Conservation (phyloP, 441 rosid genomes). For the Croton laevigatus region DNA sequence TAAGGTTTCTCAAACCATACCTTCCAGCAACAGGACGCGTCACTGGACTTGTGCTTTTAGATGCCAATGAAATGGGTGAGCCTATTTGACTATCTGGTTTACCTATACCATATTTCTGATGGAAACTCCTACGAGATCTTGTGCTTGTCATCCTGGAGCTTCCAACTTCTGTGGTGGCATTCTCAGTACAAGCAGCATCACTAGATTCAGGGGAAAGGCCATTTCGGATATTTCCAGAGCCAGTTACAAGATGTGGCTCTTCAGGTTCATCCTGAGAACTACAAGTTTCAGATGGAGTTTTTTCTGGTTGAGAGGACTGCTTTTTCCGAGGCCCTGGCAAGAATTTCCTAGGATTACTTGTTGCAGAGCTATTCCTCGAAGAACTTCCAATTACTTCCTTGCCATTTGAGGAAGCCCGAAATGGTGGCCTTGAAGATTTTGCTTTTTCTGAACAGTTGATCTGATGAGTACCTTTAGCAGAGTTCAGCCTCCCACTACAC, state of each 20-base stretch:
- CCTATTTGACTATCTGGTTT: constrained; percentile 36
- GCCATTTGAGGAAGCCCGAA: constrained; percentile 46
- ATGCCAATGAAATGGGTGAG: constrained; percentile 38
- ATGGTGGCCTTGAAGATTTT: constrained; percentile 51
- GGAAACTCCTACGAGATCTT: constrained; percentile 40
- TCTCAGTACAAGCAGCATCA: constrained; percentile 32
- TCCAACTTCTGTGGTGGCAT: constrained; percentile 35
- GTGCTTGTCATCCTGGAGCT: constrained; percentile 52
- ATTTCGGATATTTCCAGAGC: constrained; percentile 44
- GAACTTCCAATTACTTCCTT: constrained; percentile 73
- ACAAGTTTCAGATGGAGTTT: constrained; percentile 67
- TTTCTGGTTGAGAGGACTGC: constrained; percentile 37
- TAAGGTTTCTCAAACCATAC: constrained; percentile 51
- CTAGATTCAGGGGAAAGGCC: constrained; percentile 32
- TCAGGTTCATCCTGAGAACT: constrained; percentile 54
- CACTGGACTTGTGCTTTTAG: constrained; percentile 43
- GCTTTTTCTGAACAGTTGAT: constrained; percentile 47
- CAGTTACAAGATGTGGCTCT: constrained; percentile 31
- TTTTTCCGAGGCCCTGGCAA: constrained; percentile 45
- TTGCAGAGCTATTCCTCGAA: constrained; percentile 44
- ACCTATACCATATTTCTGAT: constrained; percentile 44
- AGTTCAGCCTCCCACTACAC: constrained; percentile 55
- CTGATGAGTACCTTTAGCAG: constrained; percentile 50
- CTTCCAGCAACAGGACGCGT: constrained; percentile 34
- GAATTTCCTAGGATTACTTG: constrained; percentile 37